These are phyloP conservation scores for Uronychia setigera DNA, from an alignment of 73 alveolate genomes.

Conservation along the genomic window DNA sequence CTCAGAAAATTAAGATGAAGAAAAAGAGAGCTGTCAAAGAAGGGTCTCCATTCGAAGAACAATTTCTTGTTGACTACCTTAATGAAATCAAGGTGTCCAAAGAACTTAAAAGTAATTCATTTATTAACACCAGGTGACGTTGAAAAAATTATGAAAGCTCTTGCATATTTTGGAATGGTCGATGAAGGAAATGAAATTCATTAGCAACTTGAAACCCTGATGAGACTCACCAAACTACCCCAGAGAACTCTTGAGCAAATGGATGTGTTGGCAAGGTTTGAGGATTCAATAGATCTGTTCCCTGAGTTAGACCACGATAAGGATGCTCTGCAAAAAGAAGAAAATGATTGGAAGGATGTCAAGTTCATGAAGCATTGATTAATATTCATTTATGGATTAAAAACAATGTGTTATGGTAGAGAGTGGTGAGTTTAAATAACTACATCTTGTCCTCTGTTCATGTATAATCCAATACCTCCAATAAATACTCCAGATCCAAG, in stretches of 20 bases:
- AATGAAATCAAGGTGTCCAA: too few species aligned
- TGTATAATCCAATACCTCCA: constrained; percentile 35
- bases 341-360: constrained; percentile 27
- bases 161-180: constrained; percentile 45
- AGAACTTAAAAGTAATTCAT: too few species aligned
- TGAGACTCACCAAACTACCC: constrained; percentile 13
- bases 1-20: too few species aligned
- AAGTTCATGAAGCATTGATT: constrained; percentile 29
- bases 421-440: too few species aligned
- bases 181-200: constrained; percentile 54
- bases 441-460: constrained; percentile 57
- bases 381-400: too few species aligned
- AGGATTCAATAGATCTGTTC: constrained; percentile 8
- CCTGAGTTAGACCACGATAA: constrained; percentile 1
- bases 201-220: constrained; percentile 28
- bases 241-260: constrained; percentile 1
- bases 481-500: constrained; percentile 51
- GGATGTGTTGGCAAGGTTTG: not conserved
- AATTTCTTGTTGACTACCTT: constrained; percentile 75
- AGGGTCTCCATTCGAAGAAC: constrained; percentile 95
- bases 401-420: too few species aligned
- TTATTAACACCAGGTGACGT: too few species aligned
- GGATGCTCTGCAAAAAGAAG: constrained; percentile 4
- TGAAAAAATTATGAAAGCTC: constrained; percentile 56
- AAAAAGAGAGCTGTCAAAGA: constrained; percentile 88